phyloP scores from a whole-genome alignment of 2,329 filamentous ascomycete species.

The Leptographium procerum region DNA sequence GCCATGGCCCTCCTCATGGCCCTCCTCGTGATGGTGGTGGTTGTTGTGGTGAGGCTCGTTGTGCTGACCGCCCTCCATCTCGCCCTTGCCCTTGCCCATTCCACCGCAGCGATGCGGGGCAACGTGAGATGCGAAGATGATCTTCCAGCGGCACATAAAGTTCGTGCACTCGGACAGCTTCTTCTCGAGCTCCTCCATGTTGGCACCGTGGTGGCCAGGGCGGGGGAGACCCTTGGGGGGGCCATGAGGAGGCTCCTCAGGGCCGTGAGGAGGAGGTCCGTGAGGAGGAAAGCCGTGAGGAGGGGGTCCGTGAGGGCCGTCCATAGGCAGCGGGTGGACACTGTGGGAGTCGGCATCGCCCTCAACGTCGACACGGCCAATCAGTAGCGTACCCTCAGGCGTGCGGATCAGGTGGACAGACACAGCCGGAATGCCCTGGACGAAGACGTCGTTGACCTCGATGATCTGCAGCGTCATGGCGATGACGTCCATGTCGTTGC shows the following conservation, averaged over 20 bases:
- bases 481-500: constrained; percentile 40
- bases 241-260: neutral
- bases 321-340: constrained; percentile 3
- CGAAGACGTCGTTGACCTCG: constrained; percentile 44
- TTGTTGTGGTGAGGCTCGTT: constrained; percentile 13
- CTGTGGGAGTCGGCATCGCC: constrained; percentile 9
- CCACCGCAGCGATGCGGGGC: constrained; percentile 27
- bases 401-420: constrained; percentile 52
- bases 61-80: neutral
- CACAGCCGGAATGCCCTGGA: constrained; percentile 43
- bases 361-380: constrained; percentile 34
- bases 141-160: constrained; percentile 44
- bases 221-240: neutral
- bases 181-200: constrained; percentile 10
- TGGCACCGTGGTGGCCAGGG: neutral
- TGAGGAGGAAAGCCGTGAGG: neutral
- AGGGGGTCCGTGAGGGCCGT: neutral
- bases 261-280: neutral
- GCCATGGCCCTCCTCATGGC: constrained; percentile 8
- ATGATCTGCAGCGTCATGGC: constrained; percentile 46
- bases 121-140: constrained; percentile 33
- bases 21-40: constrained; percentile 8
- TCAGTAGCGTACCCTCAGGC: constrained; percentile 40
- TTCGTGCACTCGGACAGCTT: constrained; percentile 27
- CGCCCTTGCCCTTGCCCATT: constrained; percentile 11